These are phyloP conservation scores for Phlegmacium glaucopus DNA, from an alignment of 768 basidiomycete species.

Conservation along the genomic window DNA sequence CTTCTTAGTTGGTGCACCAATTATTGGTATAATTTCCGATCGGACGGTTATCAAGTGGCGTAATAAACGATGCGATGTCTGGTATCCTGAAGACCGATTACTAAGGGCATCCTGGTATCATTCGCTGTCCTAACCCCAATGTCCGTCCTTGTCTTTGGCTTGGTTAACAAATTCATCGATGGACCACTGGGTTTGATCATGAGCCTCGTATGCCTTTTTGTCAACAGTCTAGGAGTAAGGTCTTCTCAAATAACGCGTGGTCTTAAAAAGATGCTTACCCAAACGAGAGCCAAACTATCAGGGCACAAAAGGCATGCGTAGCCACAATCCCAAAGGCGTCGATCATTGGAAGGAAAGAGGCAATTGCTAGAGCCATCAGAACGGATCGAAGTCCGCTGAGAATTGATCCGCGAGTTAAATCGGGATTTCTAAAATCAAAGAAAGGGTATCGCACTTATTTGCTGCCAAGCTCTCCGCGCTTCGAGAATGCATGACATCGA, in stretches of 20 bases:
- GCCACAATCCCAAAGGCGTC: slow-evolving; percentile 50
- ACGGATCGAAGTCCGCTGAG: slow-evolving; percentile 47
- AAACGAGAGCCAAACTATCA: slow-evolving; percentile 46
- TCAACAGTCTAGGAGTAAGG: slow-evolving; percentile 62
- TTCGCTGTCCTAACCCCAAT: slow-evolving; percentile 49
- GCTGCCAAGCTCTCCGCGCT: slow-evolving; percentile 68
- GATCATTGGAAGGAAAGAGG: slow-evolving; percentile 52
- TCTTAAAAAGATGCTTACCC: slow-evolving; percentile 34
- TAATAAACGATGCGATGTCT: slow-evolving; percentile 46
- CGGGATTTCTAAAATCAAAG: too few relatives aligned
- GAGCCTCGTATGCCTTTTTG: slow-evolving; percentile 53
- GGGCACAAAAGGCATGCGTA: slow-evolving; percentile 40
- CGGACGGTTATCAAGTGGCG: slow-evolving; percentile 44
- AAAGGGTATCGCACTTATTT: slow-evolving; percentile 32
- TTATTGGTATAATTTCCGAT: slow-evolving; percentile 60
- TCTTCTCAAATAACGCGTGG: slow-evolving; percentile 11
- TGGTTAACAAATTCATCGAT: slow-evolving; percentile 48
- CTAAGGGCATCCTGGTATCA: slow-evolving; percentile 50
- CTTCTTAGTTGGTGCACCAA: slow-evolving; percentile 50
- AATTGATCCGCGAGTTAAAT: too few relatives aligned
- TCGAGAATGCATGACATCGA: slow-evolving; percentile 56
- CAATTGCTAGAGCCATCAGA: slow-evolving; percentile 38
- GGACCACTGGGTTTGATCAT: slow-evolving; percentile 47
- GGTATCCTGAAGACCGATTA: slow-evolving; percentile 71
- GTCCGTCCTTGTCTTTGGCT: slow-evolving; percentile 45